These are phyloP conservation scores for Diaporthe destruens DNA, from an alignment of 2,329 filamentous ascomycete genomes.

Conservation along the genomic window DNA sequence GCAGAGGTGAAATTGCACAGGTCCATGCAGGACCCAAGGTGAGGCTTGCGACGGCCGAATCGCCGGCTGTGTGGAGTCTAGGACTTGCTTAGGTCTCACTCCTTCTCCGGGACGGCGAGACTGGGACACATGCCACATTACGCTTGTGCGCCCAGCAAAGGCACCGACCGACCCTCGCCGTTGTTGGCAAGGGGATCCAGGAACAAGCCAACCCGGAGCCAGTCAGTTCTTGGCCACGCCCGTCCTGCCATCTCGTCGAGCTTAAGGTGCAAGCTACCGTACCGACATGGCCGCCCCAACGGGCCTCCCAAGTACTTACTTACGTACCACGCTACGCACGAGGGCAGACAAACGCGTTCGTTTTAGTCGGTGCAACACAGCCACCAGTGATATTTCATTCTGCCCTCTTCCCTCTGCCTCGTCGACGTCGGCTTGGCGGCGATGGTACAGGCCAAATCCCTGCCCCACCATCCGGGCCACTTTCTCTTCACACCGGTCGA, in stretches of 20 bases:
- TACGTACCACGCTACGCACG: conserved; percentile 15
- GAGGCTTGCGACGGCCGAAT: background rate
- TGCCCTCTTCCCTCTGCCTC: background rate
- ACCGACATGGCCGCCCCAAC: conserved; percentile 1
- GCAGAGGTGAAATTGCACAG: background rate
- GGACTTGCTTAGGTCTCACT: conserved; percentile 12
- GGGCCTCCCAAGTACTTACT: background rate
- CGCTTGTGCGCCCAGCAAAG: background rate
- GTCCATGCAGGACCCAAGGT: background rate
- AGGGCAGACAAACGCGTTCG: background rate
- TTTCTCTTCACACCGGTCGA: background rate
- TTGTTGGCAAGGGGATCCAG: background rate
- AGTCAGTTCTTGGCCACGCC: background rate
- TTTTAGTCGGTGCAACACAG: conserved; percentile 10
- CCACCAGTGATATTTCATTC: conserved; percentile 8
- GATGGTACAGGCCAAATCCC: conserved; percentile 17
- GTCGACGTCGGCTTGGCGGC: background rate
- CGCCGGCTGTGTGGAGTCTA: background rate
- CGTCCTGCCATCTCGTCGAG: background rate
- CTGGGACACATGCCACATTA: background rate
- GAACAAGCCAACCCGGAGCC: background rate
- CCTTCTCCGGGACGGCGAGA: background rate
- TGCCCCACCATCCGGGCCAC: background rate
- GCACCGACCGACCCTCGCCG: background rate
- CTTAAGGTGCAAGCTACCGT: background rate